These are phyloP conservation scores for Tephrocybe sp. DNA, from an alignment of 768 basidiomycete genomes.

Conservation along the genomic window DNA sequence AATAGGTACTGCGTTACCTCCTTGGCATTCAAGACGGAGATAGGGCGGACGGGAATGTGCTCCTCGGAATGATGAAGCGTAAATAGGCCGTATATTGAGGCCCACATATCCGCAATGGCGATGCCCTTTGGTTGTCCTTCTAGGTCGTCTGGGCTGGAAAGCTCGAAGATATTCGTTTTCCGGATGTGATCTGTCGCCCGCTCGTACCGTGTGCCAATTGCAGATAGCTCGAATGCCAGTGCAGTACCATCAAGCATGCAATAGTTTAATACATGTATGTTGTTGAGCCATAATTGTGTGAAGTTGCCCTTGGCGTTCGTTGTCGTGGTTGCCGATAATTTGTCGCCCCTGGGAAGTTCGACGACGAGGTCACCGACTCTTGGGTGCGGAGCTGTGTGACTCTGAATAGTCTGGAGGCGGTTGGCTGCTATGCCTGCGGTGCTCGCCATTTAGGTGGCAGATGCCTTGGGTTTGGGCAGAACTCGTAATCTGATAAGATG, in stretches of 20 bases:
- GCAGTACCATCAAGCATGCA: conserved; percentile 6
- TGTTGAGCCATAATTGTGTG: conserved; percentile 22
- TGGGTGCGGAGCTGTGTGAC: conserved; percentile 16
- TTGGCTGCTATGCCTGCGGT: conserved; percentile 2
- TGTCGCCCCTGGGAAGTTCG: conserved; percentile 24
- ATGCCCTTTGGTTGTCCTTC: conserved; percentile 16
- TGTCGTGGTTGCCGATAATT: conserved; percentile 15
- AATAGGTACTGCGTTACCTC: conserved; percentile 36
- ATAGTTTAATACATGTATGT: conserved; percentile 18
- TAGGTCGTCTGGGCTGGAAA: conserved; percentile 18
- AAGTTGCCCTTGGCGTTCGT: conserved; percentile 7
- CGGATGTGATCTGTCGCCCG: conserved; percentile 26
- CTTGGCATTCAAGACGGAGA: conserved; percentile 25
- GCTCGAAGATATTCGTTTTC: conserved; percentile 22
- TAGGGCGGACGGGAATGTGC: conserved; percentile 35
- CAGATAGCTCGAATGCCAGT: conserved; percentile 23
- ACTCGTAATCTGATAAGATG: conserved; percentile 19
- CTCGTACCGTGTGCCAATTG: conserved; percentile 27
- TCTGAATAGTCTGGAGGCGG: conserved; percentile 22
- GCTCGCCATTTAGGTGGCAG: neutral
- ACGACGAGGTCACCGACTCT: neutral
- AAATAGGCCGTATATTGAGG: conserved; percentile 38
- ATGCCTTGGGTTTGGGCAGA: neutral
- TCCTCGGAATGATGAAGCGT: conserved; percentile 35
- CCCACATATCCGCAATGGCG: conserved; percentile 36